A percentile compares a stretch with the other conserved stretches of the same genome.
Conservation (phyloP, 345 rosid genomes). For the Citropsis articulata region DNA sequence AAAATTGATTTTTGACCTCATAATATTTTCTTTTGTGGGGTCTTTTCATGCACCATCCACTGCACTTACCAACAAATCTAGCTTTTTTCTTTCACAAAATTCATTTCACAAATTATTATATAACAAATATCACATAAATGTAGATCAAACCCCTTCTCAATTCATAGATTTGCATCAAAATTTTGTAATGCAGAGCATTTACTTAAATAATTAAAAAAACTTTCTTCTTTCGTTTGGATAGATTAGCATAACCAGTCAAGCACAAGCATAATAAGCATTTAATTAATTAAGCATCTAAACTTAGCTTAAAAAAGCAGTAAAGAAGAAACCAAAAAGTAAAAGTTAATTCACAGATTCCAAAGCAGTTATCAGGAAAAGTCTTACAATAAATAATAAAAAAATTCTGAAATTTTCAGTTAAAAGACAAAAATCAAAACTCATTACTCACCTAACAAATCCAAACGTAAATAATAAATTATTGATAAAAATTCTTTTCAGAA, state of each 20-base stretch:
- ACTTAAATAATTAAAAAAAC: not conserved
- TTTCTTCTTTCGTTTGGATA: not conserved
- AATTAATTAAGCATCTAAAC: not conserved
- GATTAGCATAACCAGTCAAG: not conserved
- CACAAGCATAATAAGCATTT: not conserved
- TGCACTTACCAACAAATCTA: constrained; percentile 12
- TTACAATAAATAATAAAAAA: not conserved
- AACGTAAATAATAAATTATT: not conserved
- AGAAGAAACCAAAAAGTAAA: constrained; percentile 21
- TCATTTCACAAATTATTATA: too few relatives aligned
- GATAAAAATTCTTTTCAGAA: not conserved
- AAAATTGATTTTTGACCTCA: constrained; percentile 1
- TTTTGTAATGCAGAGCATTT: not conserved
- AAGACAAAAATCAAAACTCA: constrained; percentile 13
- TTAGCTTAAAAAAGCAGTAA: not conserved
- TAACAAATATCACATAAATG: too few relatives aligned
- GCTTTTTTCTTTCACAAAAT: not conserved
- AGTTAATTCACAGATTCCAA: constrained; percentile 19
- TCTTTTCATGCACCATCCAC: not conserved
- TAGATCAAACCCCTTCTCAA: too few relatives aligned
- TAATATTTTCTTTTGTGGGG: constrained; percentile 2
- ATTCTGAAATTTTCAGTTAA: not conserved
- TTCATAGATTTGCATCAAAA: too few relatives aligned
- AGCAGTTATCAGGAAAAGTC: not conserved
- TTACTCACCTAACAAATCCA: constrained; percentile 33